Evolutionary conservation across 306 rosid species (phyloP), one percentile per base, ranked within the genome.

Genomic region (Hippophae tibetana): DNA sequence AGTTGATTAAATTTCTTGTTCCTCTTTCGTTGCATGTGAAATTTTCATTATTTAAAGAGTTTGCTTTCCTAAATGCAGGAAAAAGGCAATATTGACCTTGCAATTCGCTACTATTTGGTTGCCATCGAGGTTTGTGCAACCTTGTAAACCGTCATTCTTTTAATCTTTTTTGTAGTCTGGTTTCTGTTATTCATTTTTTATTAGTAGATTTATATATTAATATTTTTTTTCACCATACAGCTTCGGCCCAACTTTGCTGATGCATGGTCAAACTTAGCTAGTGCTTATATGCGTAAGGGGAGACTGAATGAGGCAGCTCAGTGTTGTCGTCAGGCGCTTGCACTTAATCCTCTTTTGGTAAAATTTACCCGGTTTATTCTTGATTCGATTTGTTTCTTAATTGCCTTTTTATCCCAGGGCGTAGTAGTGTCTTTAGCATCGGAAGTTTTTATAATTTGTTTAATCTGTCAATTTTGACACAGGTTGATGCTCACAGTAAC

Each of bases 181-280:
- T 10, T 3, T 1, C 50, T 7, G 10, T 9, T 10, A 47, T 0
- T 18, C 44, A 10, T 58, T 58, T 58, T 38, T 51, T 5, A 8
- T 18, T 9, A 14, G 40, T 43, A 43, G 23, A 11, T 43, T 9
- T 13, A 23, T 18, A 13, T 46, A 58, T 48, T 3, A 7, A 46
- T 46, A 3, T 42, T 9, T 40, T 47, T 47, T 12, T 47, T 7
- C 48, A 13, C 41, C 74, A 67, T 2, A 31, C 79, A 90, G 98
- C 84, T 90, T 69, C 89, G 98, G 42, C 98, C 98, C 49, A 87
- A 79, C 81, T 90, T 90, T 77, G 81, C 92, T 57, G 98, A 90
- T 78, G 98, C 98, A 47, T 90, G 98, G 96, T 87, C 98, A 79
- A 90, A 90, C 79, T 74, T 90, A 67, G 96, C 95, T 12, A 90